Percentiles rank a stretch among this genome's conserved stretches.
phyloP scores from a whole-genome alignment of 1,284 basidiomycete genomes.

The Phenoliferia sp. region DNA sequence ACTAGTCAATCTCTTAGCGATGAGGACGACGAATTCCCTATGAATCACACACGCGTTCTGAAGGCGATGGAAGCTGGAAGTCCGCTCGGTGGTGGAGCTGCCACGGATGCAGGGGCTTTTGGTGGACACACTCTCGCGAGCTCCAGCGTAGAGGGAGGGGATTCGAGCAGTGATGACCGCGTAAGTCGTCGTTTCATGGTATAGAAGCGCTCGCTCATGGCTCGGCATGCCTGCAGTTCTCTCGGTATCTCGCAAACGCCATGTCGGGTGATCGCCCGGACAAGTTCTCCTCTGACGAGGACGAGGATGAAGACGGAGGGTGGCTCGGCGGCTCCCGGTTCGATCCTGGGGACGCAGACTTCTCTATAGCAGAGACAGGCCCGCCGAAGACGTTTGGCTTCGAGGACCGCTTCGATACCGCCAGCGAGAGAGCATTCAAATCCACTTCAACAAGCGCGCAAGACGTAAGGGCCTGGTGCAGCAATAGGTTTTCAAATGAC shows the following conservation, averaged over 20 bases:
- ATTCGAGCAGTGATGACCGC: slow-evolving; percentile 16
- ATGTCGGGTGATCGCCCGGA: slow-evolving; percentile 51
- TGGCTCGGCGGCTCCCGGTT: slow-evolving; percentile 71
- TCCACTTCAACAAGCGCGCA: slow-evolving; percentile 22
- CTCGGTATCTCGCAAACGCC: slow-evolving; percentile 65
- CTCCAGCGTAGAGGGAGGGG: slow-evolving; percentile 1
- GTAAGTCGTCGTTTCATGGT: slow-evolving; percentile 4
- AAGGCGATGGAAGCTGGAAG: slow-evolving; percentile 39
- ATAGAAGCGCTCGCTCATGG: neutral
- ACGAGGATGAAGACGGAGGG: slow-evolving; percentile 53
- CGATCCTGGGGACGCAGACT: slow-evolving; percentile 54
- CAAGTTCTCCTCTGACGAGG: slow-evolving; percentile 34
- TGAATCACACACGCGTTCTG: slow-evolving; percentile 26
- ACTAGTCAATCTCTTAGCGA: slow-evolving; percentile 36
- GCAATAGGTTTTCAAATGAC: neutral
- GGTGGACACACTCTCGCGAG: slow-evolving; percentile 52
- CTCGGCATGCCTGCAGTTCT: slow-evolving; percentile 52
- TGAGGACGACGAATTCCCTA: slow-evolving; percentile 38
- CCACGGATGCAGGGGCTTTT: slow-evolving; percentile 44
- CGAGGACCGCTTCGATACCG: slow-evolving; percentile 36
- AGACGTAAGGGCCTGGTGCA: slow-evolving; percentile 17
- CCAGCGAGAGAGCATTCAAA: slow-evolving; percentile 49
- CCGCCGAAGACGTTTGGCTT: slow-evolving; percentile 32
- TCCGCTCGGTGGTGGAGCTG: slow-evolving; percentile 50
- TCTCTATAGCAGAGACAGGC: slow-evolving; percentile 51